Conservation (phyloP, 352 stramenopile genomes). For the Phytopythium vexans region DNA sequence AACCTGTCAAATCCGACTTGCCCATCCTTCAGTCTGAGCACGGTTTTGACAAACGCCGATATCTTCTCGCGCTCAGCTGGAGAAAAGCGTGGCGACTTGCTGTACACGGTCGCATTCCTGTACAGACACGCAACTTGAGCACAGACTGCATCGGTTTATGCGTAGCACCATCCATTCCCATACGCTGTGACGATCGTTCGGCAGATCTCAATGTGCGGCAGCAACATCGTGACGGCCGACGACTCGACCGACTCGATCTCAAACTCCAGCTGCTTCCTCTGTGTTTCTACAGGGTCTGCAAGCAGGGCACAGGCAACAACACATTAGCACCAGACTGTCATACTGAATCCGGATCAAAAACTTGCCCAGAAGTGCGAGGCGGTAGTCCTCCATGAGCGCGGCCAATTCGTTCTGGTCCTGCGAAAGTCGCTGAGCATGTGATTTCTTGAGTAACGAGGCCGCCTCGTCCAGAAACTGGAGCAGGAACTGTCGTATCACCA, state of each 20-base stretch:
- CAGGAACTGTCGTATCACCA: slow-evolving; percentile 16
- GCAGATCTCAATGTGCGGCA: slow-evolving; percentile 53
- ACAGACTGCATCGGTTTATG: neutral
- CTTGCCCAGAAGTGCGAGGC: slow-evolving; percentile 25
- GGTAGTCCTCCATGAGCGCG: slow-evolving; percentile 25
- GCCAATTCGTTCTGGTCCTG: slow-evolving; percentile 28
- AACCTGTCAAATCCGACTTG: slow-evolving; percentile 24
- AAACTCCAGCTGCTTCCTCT: slow-evolving; percentile 31
- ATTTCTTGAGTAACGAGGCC: slow-evolving; percentile 31
- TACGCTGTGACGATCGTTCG: slow-evolving; percentile 56
- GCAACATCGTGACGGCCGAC: slow-evolving; percentile 45
- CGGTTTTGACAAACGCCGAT: slow-evolving; percentile 26
- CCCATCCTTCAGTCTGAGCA: slow-evolving; percentile 25
- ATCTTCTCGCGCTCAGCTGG: slow-evolving; percentile 25
- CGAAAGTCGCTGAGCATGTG: slow-evolving; percentile 24
- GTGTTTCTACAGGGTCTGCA: slow-evolving; percentile 28
- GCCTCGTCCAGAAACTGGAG: slow-evolving; percentile 31
- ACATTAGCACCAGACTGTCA: neutral
- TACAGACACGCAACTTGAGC: neutral
- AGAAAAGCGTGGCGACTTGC: slow-evolving; percentile 14
- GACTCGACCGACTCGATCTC: slow-evolving; percentile 42
- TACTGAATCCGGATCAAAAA: neutral
- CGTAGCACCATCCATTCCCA: neutral
- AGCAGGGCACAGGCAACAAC: neutral
- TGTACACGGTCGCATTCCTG: slow-evolving; percentile 43